A percentile compares a stretch with the other conserved stretches of the same genome.
These are phyloP conservation scores for Solanum piurae DNA, from an alignment of 257 asterid genomes.

Conservation along the genomic window DNA sequence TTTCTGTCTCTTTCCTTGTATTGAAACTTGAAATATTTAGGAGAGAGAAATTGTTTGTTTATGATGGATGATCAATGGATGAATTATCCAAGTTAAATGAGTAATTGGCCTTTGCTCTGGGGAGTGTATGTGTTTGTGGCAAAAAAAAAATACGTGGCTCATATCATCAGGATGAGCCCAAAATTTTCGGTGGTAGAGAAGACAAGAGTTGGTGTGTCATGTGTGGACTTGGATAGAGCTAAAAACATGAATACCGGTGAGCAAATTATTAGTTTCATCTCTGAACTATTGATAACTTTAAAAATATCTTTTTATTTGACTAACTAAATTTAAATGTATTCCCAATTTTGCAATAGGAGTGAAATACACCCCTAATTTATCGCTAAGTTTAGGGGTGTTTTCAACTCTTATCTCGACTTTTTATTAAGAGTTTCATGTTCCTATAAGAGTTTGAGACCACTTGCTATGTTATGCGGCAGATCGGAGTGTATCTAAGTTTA, in stretches of 20 bases:
- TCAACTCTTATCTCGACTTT: no score
- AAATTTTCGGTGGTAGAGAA: background rate
- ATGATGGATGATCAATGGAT: background rate
- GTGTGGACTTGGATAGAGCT: background rate
- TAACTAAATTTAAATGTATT: no score
- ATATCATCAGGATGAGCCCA: background rate
- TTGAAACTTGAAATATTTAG: background rate
- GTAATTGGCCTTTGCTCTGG: background rate
- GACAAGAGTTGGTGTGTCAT: background rate
- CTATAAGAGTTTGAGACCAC: background rate
- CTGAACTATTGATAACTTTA: no score
- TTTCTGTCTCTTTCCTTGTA: background rate
- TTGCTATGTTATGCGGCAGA: background rate
- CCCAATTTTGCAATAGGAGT: background rate
- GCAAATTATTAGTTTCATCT: background rate
- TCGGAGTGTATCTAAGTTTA: no score
- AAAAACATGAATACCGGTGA: background rate
- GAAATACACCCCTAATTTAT: background rate
- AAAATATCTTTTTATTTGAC: no score
- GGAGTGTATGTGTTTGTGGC: background rate
- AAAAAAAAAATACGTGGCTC: background rate
- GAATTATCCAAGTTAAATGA: background rate
- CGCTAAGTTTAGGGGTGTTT: background rate
- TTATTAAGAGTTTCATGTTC: no score
- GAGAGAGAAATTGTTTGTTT: background rate